Percentiles rank a stretch among this genome's conserved stretches.
Conservation (phyloP, 768 basidiomycete genomes). For the Suillus weaverae region DNA sequence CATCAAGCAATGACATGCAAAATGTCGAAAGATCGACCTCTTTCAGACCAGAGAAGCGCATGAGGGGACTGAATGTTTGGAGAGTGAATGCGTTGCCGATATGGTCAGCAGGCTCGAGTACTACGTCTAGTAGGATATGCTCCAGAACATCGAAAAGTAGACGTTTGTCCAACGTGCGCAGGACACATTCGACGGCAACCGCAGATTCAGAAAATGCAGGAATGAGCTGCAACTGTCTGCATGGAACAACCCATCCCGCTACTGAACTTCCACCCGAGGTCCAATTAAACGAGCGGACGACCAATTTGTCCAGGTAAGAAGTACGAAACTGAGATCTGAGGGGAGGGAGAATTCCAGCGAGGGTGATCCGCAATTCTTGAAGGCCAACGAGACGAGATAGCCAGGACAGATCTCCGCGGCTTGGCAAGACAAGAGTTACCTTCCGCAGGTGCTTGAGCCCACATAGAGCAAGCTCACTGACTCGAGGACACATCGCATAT, state of each 20-base stretch:
- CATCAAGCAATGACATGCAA: slow-evolving; percentile 1
- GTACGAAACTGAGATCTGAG: background rate
- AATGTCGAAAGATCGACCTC: background rate
- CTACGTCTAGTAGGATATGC: background rate
- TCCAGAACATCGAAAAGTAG: background rate
- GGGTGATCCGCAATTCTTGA: background rate
- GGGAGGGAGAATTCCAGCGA: background rate
- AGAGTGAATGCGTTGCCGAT: background rate
- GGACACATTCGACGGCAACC: background rate
- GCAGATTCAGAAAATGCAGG: background rate
- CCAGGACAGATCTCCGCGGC: background rate
- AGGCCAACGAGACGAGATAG: background rate
- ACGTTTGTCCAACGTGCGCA: background rate
- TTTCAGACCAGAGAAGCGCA: background rate
- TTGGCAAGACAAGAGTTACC: background rate
- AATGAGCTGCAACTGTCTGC: background rate
- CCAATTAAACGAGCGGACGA: background rate
- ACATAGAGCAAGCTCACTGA: background rate
- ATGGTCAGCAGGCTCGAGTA: background rate
- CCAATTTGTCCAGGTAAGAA: background rate
- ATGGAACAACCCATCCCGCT: background rate
- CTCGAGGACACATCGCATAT: background rate
- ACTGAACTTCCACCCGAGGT: background rate
- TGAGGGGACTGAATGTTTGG: background rate
- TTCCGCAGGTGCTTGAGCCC: background rate